Conservation (phyloP, 176 grass and related monocot species). For the Oryza coarctata region DNA sequence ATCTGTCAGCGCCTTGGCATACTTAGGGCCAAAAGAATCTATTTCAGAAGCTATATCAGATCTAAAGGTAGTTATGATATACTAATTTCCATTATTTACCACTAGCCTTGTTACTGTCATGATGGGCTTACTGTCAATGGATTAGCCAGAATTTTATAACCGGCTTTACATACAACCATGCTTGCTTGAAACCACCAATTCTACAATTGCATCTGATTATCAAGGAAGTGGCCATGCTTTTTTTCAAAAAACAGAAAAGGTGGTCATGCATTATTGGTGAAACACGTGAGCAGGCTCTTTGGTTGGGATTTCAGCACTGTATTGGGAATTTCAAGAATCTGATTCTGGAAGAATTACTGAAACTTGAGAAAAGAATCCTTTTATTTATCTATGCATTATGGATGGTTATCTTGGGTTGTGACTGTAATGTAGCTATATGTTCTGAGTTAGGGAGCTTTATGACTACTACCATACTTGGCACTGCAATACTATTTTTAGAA, state of each 20-base stretch:
- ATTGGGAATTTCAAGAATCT: conserved; percentile 16
- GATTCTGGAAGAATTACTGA: not conserved
- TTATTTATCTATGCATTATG: conserved; percentile 9
- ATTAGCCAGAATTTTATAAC: not conserved
- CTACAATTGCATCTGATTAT: not conserved
- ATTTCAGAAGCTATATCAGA: conserved; percentile 86
- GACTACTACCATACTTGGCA: not conserved
- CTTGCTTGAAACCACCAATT: not conserved
- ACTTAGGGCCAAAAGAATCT: conserved; percentile 78
- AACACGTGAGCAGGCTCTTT: not conserved
- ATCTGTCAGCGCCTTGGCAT: conserved; percentile 66
- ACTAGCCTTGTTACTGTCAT: not conserved
- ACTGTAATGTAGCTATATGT: conserved; percentile 2
- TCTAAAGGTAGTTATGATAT: conserved; percentile 70
- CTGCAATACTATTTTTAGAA: not conserved
- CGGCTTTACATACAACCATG: not conserved
- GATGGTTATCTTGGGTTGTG: not conserved
- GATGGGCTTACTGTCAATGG: not conserved
- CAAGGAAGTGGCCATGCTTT: not conserved
- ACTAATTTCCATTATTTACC: not conserved
- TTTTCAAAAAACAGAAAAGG: too few species aligned
- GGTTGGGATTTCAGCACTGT: not conserved
- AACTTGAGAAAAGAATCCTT: not conserved
- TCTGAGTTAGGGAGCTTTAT: conserved; percentile 1
- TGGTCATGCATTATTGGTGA: too few species aligned